Evolutionary conservation across 768 basidiomycete species (phyloP), one percentile per base, ranked within the genome.

Genomic region (Kwoniella mangroviensis): DNA sequence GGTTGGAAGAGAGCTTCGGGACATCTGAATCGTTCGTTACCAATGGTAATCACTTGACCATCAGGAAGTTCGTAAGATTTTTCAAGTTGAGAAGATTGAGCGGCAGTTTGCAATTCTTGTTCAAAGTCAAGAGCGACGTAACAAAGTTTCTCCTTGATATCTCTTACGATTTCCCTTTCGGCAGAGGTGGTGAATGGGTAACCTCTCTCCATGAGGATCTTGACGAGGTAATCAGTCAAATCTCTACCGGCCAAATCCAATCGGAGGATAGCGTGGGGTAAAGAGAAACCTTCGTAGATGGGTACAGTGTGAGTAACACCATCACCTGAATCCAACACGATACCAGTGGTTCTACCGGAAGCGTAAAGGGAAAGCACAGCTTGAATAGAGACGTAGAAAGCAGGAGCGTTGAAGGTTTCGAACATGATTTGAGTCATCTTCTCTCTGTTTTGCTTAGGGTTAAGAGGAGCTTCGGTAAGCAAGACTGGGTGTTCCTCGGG

Each of bases 71-170:
- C 94, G 82, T 95, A 96, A 79, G 88, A 91, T 88, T 94, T 96
- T 86, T 95, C 94, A 60, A 94, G 87, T 53, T 91, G 89, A 57
- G 92, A 93, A 24, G 91, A 92, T 81, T 92, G 91, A 68, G 92
- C 91, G 51, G 93, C 93, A 22, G 91, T 92, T 85, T 92, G 90
- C 75, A 95, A 86, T 85, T 96, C 94, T 84, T 94, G 91, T 81
- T 95, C 93, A 75, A 94, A 95, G 84, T 95, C 93, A 71, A 94
- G 88, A 49, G 93, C 93, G 73, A 96, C 94, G 82, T 95, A 95
- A 84, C 93, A 94, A 34, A 95, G 89, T 87, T 93, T 94, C 88
- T 94, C 93, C 87, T 97, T 97, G 87, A 97, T 95, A 84, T 96
- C 94, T 69, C 94, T 88, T 76, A 96, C 94, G 69, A 97, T 93